phyloP scores from a whole-genome alignment of 768 basidiomycete genomes.

The Cystofilobasidium capitatum region DNA sequence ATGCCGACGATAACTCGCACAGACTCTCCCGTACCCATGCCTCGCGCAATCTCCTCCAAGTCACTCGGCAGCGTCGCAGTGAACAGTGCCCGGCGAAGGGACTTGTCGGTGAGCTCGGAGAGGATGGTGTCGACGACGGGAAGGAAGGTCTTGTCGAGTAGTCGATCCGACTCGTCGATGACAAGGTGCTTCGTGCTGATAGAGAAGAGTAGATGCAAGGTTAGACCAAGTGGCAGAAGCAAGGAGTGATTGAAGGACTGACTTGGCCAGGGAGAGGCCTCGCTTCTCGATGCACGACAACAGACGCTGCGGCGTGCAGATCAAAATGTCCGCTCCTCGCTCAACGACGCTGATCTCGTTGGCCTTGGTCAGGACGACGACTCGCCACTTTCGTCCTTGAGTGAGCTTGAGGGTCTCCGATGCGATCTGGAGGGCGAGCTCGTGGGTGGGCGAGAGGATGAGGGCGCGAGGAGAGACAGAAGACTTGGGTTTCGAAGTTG shows the following conservation, averaged over 20 bases:
- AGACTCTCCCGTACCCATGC: constrained; percentile 64
- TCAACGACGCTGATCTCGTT: constrained; percentile 61
- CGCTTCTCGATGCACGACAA: constrained; percentile 64
- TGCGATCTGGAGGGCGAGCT: constrained; percentile 89
- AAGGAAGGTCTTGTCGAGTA: constrained; percentile 81
- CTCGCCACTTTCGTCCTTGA: constrained; percentile 70
- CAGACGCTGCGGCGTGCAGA: constrained; percentile 83
- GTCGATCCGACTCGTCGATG: constrained; percentile 82
- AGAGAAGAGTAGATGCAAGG: background rate
- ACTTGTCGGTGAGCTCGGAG: constrained; percentile 58
- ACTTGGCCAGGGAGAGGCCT: constrained; percentile 30
- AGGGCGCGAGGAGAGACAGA: constrained; percentile 49
- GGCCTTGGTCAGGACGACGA: constrained; percentile 76
- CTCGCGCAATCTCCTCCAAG: constrained; percentile 76
- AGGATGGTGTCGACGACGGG: constrained; percentile 81
- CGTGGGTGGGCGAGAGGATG: constrained; percentile 82
- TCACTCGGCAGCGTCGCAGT: constrained; percentile 88
- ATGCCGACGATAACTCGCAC: constrained; percentile 91
- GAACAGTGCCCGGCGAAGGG: constrained; percentile 77
- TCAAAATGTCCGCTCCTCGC: constrained; percentile 60
- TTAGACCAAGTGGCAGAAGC: background rate
- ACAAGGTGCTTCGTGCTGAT: constrained; percentile 65
- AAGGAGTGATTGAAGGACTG: constrained; percentile 9
- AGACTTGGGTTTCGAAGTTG: constrained; percentile 40
- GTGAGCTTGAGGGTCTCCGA: constrained; percentile 79